Conservation (phyloP, 176 grass and related monocot species). For the Hsuehochloa calcarea region DNA sequence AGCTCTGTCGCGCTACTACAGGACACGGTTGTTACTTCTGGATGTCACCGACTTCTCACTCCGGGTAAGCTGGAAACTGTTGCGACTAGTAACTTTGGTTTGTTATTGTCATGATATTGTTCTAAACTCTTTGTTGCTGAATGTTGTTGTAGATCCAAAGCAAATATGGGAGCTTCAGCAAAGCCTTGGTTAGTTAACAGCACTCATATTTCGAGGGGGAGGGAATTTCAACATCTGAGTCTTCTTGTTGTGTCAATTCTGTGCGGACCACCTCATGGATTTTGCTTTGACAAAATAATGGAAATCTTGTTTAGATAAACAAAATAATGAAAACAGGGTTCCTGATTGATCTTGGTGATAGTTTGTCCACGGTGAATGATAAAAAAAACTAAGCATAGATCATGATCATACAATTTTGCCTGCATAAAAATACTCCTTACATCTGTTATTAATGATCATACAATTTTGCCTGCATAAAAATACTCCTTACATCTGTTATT, state of each 20-base stretch:
- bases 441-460: too few species aligned
- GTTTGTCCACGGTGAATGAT: background rate
- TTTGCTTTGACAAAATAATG: background rate
- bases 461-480: background rate
- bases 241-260: background rate
- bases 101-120: background rate
- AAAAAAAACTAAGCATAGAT: background rate
- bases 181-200: slow-evolving; percentile 45
- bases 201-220: background rate
- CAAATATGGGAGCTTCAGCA: slow-evolving; percentile 74
- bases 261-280: background rate
- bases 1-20: slow-evolving; percentile 70
- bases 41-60: slow-evolving; percentile 85
- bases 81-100: background rate
- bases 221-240: background rate
- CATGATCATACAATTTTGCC: background rate
- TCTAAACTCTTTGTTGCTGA: background rate
- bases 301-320: too few species aligned
- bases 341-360: background rate
- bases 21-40: slow-evolving; percentile 65
- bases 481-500: too few species aligned
- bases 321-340: background rate
- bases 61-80: slow-evolving; percentile 37
- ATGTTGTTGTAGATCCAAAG: slow-evolving; percentile 72
- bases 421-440: background rate